Evolutionary conservation across 441 rosid genomes (phyloP).

Genomic region (Eruca vesicaria): DNA sequence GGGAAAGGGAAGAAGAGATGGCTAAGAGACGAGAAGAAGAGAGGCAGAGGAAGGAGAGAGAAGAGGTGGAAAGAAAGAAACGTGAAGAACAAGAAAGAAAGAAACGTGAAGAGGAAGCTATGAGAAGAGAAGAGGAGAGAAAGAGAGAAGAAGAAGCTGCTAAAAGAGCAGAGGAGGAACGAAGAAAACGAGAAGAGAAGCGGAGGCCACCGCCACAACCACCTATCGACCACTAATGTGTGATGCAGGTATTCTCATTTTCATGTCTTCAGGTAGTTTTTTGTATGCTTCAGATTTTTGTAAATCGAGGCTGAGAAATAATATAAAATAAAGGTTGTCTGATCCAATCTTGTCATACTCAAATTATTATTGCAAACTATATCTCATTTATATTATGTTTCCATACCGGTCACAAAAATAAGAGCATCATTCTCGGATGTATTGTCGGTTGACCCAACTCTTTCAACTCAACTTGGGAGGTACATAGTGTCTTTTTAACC

Average conservation of each 20-base stretch:
- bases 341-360: background rate
- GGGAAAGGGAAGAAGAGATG: background rate
- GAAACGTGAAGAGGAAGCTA: background rate
- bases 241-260: background rate
- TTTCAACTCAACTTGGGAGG: too few relatives aligned
- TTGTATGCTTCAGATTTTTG: background rate
- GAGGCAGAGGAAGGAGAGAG: background rate
- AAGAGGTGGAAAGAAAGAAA: background rate
- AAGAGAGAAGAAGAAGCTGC: slow-evolving; percentile 13
- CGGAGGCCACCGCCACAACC: slow-evolving; percentile 4
- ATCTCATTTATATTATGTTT: background rate
- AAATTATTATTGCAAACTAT: too few relatives aligned
- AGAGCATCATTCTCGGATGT: background rate
- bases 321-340: background rate
- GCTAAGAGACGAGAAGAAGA: slow-evolving; percentile 14
- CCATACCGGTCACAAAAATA: background rate
- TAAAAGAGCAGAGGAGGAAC: slow-evolving; percentile 23
- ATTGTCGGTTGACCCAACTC: too few relatives aligned
- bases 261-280: background rate
- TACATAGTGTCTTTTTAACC: too few relatives aligned
- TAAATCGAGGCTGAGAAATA: background rate
- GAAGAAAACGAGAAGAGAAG: slow-evolving; percentile 18
- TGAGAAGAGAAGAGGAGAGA: background rate
- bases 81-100: background rate
- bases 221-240: background rate